These are phyloP conservation scores for Myrica gale DNA, from an alignment of 306 rosid genomes.

Conservation along the genomic window DNA sequence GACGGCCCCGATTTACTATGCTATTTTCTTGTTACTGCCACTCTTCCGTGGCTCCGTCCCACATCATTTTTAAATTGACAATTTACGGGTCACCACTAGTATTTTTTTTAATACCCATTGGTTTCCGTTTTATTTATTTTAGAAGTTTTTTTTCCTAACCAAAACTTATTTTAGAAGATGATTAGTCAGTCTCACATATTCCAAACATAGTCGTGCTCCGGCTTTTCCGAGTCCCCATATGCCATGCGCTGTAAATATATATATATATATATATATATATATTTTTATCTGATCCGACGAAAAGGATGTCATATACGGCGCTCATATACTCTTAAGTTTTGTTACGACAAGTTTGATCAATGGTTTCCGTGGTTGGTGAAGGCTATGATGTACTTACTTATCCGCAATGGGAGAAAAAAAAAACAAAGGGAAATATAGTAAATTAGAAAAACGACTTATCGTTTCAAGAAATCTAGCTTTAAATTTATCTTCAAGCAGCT, in stretches of 20 bases:
- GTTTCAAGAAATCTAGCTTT: no score
- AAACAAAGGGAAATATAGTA: no score
- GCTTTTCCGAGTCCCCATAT: constrained; percentile 18
- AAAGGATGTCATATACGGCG: neutral
- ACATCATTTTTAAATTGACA: neutral
- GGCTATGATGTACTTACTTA: no score
- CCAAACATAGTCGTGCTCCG: constrained; percentile 11
- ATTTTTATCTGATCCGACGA: neutral
- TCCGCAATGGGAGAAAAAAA: no score
- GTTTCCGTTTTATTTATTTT: neutral
- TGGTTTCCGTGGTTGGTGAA: no score
- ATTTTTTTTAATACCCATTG: neutral
- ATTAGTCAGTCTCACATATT: neutral
- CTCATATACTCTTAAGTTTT: neutral
- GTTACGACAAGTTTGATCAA: neutral
- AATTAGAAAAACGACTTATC: no score
- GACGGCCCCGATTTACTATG: constrained; percentile 19
- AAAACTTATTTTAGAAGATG: neutral
- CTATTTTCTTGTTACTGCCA: no score
- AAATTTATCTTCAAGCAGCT: no score
- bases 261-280: neutral
- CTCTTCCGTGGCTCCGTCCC: no score
- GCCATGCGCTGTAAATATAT: constrained; percentile 13
- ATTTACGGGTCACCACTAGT: neutral
- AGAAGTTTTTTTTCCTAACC: no score